Evolutionary conservation across 192 early-diverging fungal genomes (phyloP).

Genomic region (Piromyces finnis): DNA sequence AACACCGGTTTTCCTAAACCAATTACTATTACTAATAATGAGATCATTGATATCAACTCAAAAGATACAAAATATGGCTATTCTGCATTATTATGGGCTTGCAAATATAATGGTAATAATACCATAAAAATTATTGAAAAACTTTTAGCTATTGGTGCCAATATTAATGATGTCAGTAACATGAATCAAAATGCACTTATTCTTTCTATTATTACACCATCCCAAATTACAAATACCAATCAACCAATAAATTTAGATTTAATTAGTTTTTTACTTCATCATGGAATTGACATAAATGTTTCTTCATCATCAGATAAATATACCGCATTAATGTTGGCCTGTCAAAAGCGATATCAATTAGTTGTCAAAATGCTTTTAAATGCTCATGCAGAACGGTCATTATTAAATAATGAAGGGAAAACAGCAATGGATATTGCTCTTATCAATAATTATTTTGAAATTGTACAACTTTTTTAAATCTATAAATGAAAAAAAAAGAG

Average conservation of each 20-base stretch:
- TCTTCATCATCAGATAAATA: background rate
- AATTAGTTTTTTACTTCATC: background rate
- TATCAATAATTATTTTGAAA: background rate
- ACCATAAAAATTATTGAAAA: background rate
- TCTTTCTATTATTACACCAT: background rate
- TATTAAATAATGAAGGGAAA: background rate
- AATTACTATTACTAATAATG: background rate
- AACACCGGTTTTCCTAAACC: too few relatives aligned
- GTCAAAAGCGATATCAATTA: background rate
- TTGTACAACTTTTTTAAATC: background rate
- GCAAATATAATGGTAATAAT: background rate
- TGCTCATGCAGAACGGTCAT: background rate
- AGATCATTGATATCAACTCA: background rate
- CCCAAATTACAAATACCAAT: background rate
- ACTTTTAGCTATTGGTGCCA: background rate
- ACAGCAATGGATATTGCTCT: background rate
- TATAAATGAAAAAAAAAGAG: background rate
- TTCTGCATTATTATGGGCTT: background rate
- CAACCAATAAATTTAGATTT: background rate
- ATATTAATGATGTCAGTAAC: background rate
- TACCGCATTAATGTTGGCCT: background rate
- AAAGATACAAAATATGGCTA: background rate
- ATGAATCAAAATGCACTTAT: background rate
- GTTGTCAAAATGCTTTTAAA: background rate
- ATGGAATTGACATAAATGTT: background rate